Evolutionary conservation across 176 grass and related monocot genomes (phyloP).

Genomic region (Aegilops sharonensis): DNA sequence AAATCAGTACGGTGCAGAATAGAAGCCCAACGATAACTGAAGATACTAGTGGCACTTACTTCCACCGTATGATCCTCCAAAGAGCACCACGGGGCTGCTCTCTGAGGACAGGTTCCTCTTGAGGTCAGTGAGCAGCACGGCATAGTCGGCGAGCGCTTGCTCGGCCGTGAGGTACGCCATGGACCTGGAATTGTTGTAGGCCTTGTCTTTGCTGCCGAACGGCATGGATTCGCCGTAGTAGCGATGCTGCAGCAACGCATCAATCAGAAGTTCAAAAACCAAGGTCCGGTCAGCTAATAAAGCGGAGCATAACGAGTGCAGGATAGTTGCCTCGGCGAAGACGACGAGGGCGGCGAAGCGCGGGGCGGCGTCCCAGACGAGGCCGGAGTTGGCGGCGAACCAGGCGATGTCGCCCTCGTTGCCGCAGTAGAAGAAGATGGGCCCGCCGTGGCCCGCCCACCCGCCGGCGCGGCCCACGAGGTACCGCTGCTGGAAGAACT

Average conservation of each 20-base stretch:
- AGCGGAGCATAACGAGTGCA: neutral
- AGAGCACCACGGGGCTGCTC: slow-evolving; percentile 86
- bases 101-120: slow-evolving; percentile 77
- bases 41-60: slow-evolving; percentile 46
- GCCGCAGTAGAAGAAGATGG: slow-evolving; percentile 99
- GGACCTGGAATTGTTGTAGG: slow-evolving; percentile 70
- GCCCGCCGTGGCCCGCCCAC: slow-evolving; percentile 50
- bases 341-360: slow-evolving; percentile 88
- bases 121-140: slow-evolving; percentile 65
- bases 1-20: neutral
- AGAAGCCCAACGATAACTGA: neutral
- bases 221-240: slow-evolving; percentile 99
- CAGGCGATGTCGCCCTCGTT: slow-evolving; percentile 96
- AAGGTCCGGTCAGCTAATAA: neutral
- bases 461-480: slow-evolving; percentile 46
- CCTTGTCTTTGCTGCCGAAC: slow-evolving; percentile 72
- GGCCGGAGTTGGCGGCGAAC: slow-evolving; percentile 91
- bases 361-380: slow-evolving; percentile 89
- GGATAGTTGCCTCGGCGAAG: slow-evolving; percentile 69
- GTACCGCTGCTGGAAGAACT: slow-evolving; percentile 80
- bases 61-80: slow-evolving; percentile 92
- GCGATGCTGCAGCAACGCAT: slow-evolving; percentile 59
- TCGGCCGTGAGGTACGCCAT: slow-evolving; percentile 79
- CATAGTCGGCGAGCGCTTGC: slow-evolving; percentile 89
- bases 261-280: neutral